These are phyloP conservation scores for Umbelopsis sp. DNA, from an alignment of 192 early-diverging fungal genomes.

Conservation along the genomic window DNA sequence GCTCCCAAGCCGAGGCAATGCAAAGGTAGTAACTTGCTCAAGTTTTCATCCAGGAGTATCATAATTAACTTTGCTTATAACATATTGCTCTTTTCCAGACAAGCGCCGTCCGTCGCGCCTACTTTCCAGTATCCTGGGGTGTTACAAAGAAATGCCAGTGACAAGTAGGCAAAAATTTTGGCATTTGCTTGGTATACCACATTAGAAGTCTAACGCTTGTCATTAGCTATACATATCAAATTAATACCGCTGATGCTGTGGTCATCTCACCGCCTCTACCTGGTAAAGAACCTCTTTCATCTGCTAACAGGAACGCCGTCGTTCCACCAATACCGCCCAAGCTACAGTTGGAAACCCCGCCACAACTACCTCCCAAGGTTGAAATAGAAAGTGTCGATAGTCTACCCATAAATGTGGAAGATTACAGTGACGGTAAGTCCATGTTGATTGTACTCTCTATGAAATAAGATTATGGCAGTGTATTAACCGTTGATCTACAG, in stretches of 20 bases:
- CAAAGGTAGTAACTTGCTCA: not conserved
- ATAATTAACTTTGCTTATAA: not conserved
- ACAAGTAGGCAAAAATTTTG: slow-evolving; percentile 29
- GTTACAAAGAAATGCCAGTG: slow-evolving; percentile 30
- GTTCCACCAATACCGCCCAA: slow-evolving; percentile 32
- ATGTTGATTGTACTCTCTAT: not conserved
- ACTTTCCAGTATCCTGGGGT: slow-evolving; percentile 22
- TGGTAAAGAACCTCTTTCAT: not conserved
- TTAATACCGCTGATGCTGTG: not conserved
- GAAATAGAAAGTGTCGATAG: slow-evolving; percentile 4
- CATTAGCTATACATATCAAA: not conserved
- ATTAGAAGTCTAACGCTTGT: not conserved
- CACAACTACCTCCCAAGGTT: slow-evolving; percentile 24
- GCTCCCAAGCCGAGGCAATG: not conserved
- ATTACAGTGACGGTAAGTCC: not conserved
- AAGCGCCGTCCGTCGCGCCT: not conserved
- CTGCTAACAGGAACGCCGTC: slow-evolving; percentile 5
- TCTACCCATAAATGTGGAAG: not conserved
- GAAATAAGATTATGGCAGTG: no score
- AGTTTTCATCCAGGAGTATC: not conserved
- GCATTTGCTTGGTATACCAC: not conserved
- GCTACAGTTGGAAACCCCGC: slow-evolving; percentile 1
- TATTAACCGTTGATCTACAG: not conserved
- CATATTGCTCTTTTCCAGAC: not conserved
- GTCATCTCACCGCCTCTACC: not conserved